Conservation (phyloP, 805 yeast species). For the Metschnikowia peoriensis region DNA sequence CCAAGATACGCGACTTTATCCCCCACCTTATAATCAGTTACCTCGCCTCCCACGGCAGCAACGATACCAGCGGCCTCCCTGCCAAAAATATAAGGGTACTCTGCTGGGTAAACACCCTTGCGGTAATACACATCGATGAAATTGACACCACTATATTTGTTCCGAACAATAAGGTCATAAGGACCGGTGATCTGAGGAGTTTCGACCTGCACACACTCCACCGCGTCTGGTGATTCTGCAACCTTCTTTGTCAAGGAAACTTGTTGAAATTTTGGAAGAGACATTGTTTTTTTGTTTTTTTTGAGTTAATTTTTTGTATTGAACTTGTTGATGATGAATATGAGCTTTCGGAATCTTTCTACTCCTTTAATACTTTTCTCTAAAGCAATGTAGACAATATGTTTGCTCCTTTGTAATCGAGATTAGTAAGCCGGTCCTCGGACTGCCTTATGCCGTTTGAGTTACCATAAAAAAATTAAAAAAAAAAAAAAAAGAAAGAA, state of each 20-base stretch:
- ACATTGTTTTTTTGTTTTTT: slow-evolving; percentile 2
- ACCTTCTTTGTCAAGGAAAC: slow-evolving; percentile 52
- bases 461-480: too few relatives aligned
- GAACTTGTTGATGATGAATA: too few relatives aligned
- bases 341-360: too few relatives aligned
- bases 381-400: too few relatives aligned
- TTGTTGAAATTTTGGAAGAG: slow-evolving; percentile 54
- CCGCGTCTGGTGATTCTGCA: slow-evolving; percentile 56
- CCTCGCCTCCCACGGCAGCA: slow-evolving; percentile 60
- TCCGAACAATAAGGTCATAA: slow-evolving; percentile 64
- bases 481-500: too few relatives aligned
- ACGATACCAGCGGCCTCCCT: slow-evolving; percentile 72
- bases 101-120: slow-evolving; percentile 65
- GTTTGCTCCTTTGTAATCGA: too few relatives aligned
- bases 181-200: slow-evolving; percentile 55
- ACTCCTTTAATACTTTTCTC: too few relatives aligned
- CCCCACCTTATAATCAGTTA: slow-evolving; percentile 58
- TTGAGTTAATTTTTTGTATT: too few relatives aligned
- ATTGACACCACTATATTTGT: slow-evolving; percentile 75
- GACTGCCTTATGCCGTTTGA: too few relatives aligned
- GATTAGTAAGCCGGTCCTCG: too few relatives aligned
- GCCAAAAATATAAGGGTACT: slow-evolving; percentile 63
- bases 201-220: slow-evolving; percentile 54
- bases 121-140: slow-evolving; percentile 82
- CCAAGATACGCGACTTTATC: slow-evolving; percentile 65